These are phyloP conservation scores for Fonsecaea pedrosoi DNA, from an alignment of 2,329 filamentous ascomycete genomes.

Conservation along the genomic window DNA sequence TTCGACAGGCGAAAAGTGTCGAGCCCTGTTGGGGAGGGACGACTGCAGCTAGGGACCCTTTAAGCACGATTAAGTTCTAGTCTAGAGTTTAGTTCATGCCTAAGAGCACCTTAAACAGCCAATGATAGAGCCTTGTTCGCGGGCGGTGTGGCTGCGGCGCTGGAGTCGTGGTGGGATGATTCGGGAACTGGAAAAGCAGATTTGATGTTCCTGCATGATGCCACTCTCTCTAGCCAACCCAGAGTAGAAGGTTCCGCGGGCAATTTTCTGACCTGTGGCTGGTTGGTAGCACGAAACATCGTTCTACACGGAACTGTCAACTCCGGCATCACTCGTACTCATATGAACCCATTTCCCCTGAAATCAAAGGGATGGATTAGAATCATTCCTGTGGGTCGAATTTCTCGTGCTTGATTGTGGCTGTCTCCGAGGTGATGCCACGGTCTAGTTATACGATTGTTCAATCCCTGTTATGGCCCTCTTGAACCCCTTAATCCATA, in stretches of 20 bases:
- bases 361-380: not conserved
- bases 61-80: conserved; percentile 1
- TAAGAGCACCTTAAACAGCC: not conserved
- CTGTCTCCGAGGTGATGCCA: not conserved
- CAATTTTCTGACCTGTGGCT: not conserved
- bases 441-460: not conserved
- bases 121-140: not conserved
- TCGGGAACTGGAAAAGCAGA: conserved; percentile 3
- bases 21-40: conserved; percentile 10
- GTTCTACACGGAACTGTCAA: conserved; percentile 21
- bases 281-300: not conserved
- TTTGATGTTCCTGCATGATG: conserved; percentile 7
- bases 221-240: not conserved
- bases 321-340: conserved; percentile 3
- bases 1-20: conserved; percentile 9
- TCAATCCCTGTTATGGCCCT: not conserved
- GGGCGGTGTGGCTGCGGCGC: conserved; percentile 3
- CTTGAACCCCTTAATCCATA: not conserved
- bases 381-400: not conserved
- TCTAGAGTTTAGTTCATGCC: not conserved
- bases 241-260: not conserved
- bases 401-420: not conserved
- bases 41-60: not conserved
- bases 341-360: not conserved
- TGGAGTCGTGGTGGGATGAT: conserved; percentile 1